Conservation (phyloP, 768 basidiomycete species). For the Suillus decipiens region DNA sequence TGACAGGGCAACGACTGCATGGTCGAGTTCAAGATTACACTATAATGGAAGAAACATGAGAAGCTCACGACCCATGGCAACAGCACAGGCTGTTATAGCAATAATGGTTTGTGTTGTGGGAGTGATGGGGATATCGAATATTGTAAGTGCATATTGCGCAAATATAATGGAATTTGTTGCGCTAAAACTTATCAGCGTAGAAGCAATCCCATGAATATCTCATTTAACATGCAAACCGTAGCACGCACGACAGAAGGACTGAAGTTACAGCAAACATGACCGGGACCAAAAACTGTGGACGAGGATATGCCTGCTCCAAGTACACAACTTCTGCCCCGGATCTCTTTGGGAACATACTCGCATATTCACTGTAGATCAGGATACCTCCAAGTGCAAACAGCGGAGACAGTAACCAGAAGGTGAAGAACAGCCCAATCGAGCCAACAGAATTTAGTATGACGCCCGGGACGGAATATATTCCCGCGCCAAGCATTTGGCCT, state of each 20-base stretch:
- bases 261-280: constrained; percentile 41
- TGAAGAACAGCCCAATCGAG: constrained; percentile 6
- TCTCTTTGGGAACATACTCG: constrained; percentile 49
- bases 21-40: too few species aligned
- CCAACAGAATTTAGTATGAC: constrained; percentile 12
- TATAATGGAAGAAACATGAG: background rate
- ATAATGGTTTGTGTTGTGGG: constrained; percentile 20
- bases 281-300: constrained; percentile 36
- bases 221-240: background rate
- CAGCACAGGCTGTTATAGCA: constrained; percentile 24
- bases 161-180: constrained; percentile 28
- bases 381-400: constrained; percentile 10
- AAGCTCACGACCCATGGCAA: constrained; percentile 21
- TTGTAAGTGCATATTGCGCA: constrained; percentile 26
- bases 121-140: constrained; percentile 21
- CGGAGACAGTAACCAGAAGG: constrained; percentile 10
- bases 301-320: constrained; percentile 33
- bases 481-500: constrained; percentile 10
- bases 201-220: background rate
- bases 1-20: constrained; percentile 25
- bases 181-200: constrained; percentile 14
- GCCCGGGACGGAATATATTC: constrained; percentile 12
- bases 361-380: constrained; percentile 41
- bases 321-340: constrained; percentile 53
- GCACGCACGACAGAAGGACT: constrained; percentile 27